Evolutionary conservation across 2,329 filamentous ascomycete genomes (phyloP).

Genomic region (Scopulariopsis brevicaulis): DNA sequence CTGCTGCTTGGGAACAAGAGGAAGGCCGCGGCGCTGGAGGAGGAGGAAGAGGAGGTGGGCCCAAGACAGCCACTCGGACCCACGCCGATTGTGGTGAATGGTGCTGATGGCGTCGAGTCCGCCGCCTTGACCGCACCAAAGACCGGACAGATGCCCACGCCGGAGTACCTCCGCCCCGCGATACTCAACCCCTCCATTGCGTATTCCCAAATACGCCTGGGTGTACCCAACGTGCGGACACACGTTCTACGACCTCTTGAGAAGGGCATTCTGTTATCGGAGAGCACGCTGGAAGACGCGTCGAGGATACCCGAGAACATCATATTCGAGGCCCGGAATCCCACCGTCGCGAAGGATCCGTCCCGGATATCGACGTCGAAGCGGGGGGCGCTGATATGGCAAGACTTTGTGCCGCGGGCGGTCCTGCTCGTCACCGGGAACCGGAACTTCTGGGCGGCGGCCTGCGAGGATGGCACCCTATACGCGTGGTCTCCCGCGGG

Average conservation of each 20-base stretch:
- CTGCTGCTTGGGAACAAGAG: slow-evolving; percentile 90
- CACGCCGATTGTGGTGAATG: slow-evolving; percentile 64
- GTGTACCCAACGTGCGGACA: slow-evolving; percentile 74
- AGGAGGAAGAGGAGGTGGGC: slow-evolving; percentile 53
- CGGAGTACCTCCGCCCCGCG: slow-evolving; percentile 80
- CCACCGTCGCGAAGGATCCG: slow-evolving; percentile 65
- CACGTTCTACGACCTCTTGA: slow-evolving; percentile 78
- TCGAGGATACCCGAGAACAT: slow-evolving; percentile 55
- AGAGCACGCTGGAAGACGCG: slow-evolving; percentile 47
- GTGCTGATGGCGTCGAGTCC: slow-evolving; percentile 65
- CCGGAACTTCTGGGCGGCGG: slow-evolving; percentile 81
- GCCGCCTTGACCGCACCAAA: slow-evolving; percentile 51
- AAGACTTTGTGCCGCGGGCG: slow-evolving; percentile 80
- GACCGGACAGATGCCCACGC: slow-evolving; percentile 54
- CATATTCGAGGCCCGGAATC: slow-evolving; percentile 83
- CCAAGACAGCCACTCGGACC: slow-evolving; percentile 53
- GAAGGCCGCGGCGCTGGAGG: slow-evolving; percentile 62
- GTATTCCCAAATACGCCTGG: slow-evolving; percentile 73
- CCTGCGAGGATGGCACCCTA: slow-evolving; percentile 83
- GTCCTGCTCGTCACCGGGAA: slow-evolving; percentile 89
- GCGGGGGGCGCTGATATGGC: slow-evolving; percentile 74
- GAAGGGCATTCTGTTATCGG: slow-evolving; percentile 42
- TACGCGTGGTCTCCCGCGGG: slow-evolving; percentile 91
- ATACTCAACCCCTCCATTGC: slow-evolving; percentile 73
- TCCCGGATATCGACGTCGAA: slow-evolving; percentile 74